Evolutionary conservation across 192 early-diverging fungal species (phyloP).

Genomic region (Coemansia sp.): DNA sequence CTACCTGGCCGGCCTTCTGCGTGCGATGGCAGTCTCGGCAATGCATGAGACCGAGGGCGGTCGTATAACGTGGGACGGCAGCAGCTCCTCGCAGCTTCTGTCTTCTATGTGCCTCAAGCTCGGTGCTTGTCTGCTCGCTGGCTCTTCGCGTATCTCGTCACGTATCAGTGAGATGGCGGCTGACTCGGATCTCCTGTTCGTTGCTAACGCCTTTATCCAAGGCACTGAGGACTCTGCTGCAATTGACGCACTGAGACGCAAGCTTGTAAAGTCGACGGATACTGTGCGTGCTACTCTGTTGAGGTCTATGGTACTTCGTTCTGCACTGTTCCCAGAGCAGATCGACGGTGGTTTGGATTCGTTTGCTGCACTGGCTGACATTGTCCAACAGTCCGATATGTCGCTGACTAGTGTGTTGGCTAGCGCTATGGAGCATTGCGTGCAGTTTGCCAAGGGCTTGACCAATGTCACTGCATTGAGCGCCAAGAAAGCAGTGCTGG

Average conservation of each 20-base stretch:
- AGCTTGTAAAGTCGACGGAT: neutral
- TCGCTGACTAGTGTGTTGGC: neutral
- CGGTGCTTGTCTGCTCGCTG: constrained; percentile 5
- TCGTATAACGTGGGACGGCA: constrained; percentile 20
- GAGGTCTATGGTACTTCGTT: constrained; percentile 15
- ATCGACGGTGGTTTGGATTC: neutral
- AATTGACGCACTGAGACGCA: neutral
- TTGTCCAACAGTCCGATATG: neutral
- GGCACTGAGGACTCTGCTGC: neutral
- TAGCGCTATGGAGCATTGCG: constrained; percentile 18
- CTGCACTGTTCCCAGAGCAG: neutral
- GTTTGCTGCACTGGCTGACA: neutral
- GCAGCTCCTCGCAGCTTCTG: neutral
- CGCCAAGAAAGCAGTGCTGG: neutral
- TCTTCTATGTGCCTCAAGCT: constrained; percentile 13
- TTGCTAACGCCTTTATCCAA: constrained; percentile 24
- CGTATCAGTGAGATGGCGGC: neutral
- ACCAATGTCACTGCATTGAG: neutral
- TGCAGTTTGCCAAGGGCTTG: neutral
- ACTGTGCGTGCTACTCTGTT: constrained; percentile 1
- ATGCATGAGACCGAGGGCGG: neutral
- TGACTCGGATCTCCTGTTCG: constrained; percentile 8
- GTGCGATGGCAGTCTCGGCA: constrained; percentile 3
- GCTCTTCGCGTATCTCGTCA: neutral
- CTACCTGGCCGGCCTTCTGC: constrained; percentile 16